Base-by-base conservation (phyloP, 1,284 basidiomycete species). In the Malassezia nana region DNA sequence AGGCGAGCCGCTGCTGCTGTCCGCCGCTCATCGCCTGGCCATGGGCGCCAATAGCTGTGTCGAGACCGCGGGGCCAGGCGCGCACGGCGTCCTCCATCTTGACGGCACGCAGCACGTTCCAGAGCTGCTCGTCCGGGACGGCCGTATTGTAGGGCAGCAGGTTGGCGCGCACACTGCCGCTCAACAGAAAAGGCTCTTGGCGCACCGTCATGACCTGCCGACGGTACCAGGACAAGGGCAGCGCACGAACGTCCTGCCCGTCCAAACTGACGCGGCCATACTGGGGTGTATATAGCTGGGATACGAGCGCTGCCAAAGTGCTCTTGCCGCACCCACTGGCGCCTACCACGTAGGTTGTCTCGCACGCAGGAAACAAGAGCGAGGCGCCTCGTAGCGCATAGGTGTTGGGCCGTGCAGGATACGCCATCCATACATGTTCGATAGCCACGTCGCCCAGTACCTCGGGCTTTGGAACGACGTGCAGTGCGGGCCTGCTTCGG, bases 281-380 rank as follows among this genome's bases (percentile, higher is more conserved):
- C 10, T 67, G 55, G 10, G 73, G 65, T 32, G 65, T 60, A 77
- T 95, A 96, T 74, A 92, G 78, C 8, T 86, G 80, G 20, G 90
- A 78, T 0, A 96, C 79, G 2, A 94, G 80, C 53, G 84, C 82
- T 0, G 86, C 87, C 56, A 95, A 79, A 0, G 89, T 95, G n/a
- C 84, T 86, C 77, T 98, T 96, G 33, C 91, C 90, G 1, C 84
- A 86, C 2, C 91, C 90, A 1, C 86, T 89, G 1, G 84, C 82
- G 44, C 91, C 92, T 50, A 95, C 87, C 64, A 96, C 84, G 76
- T 89, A 95, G 0, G 91, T 94, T 18, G 81, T 87, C 74, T 96
- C 90, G 32, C 81, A 78, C 0, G 87, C 81, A 1, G 89, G 86
- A 43, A 98, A 81, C 78, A 78, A 67, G 58, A 89, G 78, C 25